Base-by-base conservation (phyloP, 2,329 filamentous ascomycete species). In the Penicillium rolfsii region DNA sequence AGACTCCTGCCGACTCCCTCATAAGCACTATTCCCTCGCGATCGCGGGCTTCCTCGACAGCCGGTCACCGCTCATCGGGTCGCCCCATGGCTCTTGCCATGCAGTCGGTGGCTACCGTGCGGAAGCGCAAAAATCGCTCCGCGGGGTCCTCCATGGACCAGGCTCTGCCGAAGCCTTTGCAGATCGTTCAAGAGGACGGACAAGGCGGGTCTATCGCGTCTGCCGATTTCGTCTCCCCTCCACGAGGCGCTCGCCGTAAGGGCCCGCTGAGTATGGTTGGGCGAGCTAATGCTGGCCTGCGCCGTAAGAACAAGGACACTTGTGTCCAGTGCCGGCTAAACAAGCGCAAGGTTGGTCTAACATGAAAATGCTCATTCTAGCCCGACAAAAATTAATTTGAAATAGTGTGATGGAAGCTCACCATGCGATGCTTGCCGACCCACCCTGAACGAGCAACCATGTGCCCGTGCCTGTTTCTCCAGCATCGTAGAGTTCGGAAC, bases 171-270 rank as follows among this genome's bases (percentile, higher is more conserved):
- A 73, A 73, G 57, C 74, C 76, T 22, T 61, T 79, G 58, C 77
- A 79, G 59, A 79, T 79, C 61, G 77, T 79, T 30, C 77, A 79
- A 52, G 77, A 79, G 63, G 77, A 79, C 67, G 77, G 77, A 5
- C 71, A 76, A 60, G 77, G 77, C 19, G 76, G 76, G 5, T 76
- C 77, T 3, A 74, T 78, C 61, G 74, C 76, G 1, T 79, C 77
- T 12, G 75, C 76, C 14, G 75, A 77, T 49, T 77, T 77, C 58
- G 73, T 78, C 14, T 75, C 75, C n/a, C 76, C 76, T 12, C 75
- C 76, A 24, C 73, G 76, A n/a, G 75, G 77, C 24, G 77, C 77
- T 54, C 77, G 77, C 58, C 76, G 77, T 43, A 79, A 79, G 67
- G 77, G 77, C 11, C 77, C 77, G 12, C 63, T 79, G 64, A 72